Percentiles rank a stretch among this genome's conserved stretches.
phyloP scores from a whole-genome alignment of 1,139 yeast species.

The Pichia cactophila region DNA sequence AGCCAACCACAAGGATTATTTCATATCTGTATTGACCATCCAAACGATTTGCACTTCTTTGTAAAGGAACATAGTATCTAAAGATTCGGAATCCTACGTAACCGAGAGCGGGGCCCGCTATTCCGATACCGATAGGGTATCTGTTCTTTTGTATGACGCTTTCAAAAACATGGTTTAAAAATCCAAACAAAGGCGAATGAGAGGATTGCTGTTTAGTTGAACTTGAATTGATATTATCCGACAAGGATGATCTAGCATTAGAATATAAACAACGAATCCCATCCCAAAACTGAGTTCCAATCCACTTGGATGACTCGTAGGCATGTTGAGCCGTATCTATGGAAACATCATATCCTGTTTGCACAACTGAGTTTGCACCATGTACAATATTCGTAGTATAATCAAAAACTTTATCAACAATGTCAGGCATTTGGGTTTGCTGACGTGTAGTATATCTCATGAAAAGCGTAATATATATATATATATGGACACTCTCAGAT shows the following conservation, averaged over 20 bases:
- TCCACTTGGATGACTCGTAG: constrained; percentile 7
- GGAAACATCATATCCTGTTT: constrained; percentile 7
- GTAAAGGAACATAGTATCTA: constrained; percentile 11
- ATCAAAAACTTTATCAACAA: constrained; percentile 17
- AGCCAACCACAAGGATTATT: constrained; percentile 66
- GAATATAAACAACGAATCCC: constrained; percentile 3
- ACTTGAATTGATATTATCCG: neutral
- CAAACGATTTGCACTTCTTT: constrained; percentile 44
- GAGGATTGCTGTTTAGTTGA: neutral
- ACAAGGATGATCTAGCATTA: constrained; percentile 4
- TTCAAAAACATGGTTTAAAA: constrained; percentile 1
- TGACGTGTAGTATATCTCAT: no score
- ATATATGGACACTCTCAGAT: neutral
- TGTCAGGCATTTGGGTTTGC: constrained; percentile 16
- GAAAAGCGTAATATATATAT: no score
- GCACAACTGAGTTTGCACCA: constrained; percentile 3
- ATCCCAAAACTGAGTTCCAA: constrained; percentile 2
- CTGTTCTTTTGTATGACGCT: constrained; percentile 1
- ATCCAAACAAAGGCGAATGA: constrained; percentile 1
- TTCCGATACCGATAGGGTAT: constrained; percentile 9
- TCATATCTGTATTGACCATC: constrained; percentile 35
- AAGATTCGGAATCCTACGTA: constrained; percentile 8
- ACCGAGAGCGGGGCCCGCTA: constrained; percentile 6
- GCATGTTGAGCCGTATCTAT: constrained; percentile 8
- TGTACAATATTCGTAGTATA: constrained; percentile 8